phyloP scores from a whole-genome alignment of 768 basidiomycete species.

The Russula lepida region DNA sequence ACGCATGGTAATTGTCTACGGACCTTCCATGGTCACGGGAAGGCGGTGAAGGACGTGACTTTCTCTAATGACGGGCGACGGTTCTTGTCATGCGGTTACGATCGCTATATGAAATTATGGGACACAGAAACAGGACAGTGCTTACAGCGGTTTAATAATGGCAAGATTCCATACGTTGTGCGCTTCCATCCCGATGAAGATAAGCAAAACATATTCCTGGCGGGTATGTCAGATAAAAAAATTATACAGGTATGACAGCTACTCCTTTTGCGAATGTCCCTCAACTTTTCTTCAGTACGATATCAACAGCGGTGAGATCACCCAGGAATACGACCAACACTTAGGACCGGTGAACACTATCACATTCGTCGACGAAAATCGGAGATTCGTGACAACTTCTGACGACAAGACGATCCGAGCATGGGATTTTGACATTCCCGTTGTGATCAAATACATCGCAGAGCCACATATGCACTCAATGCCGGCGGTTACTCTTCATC shows the following conservation, averaged over 20 bases:
- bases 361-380: conserved; percentile 97
- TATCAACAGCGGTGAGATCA: conserved; percentile 89
- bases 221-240: conserved; percentile 99
- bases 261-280: conserved; percentile 3
- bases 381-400: conserved; percentile 94
- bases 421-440: conserved; percentile 99
- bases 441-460: conserved; percentile 98
- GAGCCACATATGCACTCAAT: conserved; percentile 99
- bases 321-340: conserved; percentile 98
- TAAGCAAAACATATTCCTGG: conserved; percentile 92
- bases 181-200: conserved; percentile 94
- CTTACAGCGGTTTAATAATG: conserved; percentile 92
- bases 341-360: conserved; percentile 97
- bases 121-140: conserved; percentile 99
- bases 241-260: conserved; percentile 74
- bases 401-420: conserved; percentile 99
- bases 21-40: conserved; percentile 94
- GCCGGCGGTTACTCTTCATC: conserved; percentile 95
- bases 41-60: conserved; percentile 92
- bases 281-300: conserved; percentile 59
- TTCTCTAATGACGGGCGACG: conserved; percentile 89
- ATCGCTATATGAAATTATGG: conserved; percentile 98
- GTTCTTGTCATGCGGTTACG: conserved; percentile 91
- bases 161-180: conserved; percentile 94
- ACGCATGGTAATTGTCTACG: conserved; percentile 93